Base-by-base conservation (phyloP, 345 rosid species). In the Citrus inodora region DNA sequence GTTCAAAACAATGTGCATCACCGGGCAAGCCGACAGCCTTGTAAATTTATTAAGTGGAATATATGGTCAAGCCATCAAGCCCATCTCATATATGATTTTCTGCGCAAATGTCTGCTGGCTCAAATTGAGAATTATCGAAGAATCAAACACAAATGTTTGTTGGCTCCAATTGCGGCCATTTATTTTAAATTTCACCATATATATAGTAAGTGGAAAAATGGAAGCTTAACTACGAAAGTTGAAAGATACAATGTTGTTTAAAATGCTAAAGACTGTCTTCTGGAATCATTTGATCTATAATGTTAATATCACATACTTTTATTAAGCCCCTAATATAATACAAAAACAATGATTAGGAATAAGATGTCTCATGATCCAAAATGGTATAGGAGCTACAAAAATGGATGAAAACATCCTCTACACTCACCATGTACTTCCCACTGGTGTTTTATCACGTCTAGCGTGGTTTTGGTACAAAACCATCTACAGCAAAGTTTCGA, bases 401-500 rank as follows among this genome's bases (percentile, higher is more conserved):
- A 64, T 82, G 80, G 79, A 56, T 37, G 58, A 56, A 8, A 5
- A 53, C 70, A 75, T 73, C 75, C 83, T 77, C 63, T 76, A 61
- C 56, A 60, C 81, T 80, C 66, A 33, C 58, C 42, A 75, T 70
- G 71, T 42, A 60, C 51, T 62, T 67, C 46, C 76, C 4, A 30
- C 42, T 4, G 51, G 63, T 4, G 60, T 55, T 35, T 10, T 61
- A 71, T 51, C 59, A 76, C 10, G 55, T 83, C 85, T 87, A 95
- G 82, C 92, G 97, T 66, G 97, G 93, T 87, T 96, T 96, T 3
- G 97, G 92, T 79, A 94, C 92, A 70, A 78, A 89, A 53, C 97
- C 97, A 76, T 94, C 97, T 53, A 92, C 97, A 0, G 97, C 95
- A 53, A 96, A 94, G 86, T 96, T 94, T 61, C 98, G 85, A 6